phyloP scores from a whole-genome alignment of 2,329 filamentous ascomycete genomes.

The Microcyclospora pomicola region DNA sequence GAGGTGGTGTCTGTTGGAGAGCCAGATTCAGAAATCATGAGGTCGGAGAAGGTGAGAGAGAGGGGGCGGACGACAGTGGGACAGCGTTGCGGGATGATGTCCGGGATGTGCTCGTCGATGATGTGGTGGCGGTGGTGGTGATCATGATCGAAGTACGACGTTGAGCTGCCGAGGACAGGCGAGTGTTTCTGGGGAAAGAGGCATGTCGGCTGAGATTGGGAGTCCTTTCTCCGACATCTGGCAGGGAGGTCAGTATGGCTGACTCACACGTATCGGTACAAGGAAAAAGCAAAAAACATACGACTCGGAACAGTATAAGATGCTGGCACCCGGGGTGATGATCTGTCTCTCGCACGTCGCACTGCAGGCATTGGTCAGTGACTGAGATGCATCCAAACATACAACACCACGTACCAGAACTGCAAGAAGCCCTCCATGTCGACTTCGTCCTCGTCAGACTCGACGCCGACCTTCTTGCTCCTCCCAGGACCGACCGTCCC shows the following conservation, averaged over 20 bases:
- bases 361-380: conserved; percentile 24
- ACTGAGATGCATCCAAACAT: background rate
- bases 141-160: conserved; percentile 11
- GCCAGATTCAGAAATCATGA: conserved; percentile 17
- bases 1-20: conserved; percentile 5
- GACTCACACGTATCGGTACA: background rate
- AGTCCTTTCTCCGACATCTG: conserved; percentile 35
- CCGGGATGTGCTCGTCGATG: conserved; percentile 11
- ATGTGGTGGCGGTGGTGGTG: conserved; percentile 4
- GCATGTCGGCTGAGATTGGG: conserved; percentile 3
- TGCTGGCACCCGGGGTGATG: conserved; percentile 43
- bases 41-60: conserved; percentile 29
- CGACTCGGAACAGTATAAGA: conserved; percentile 53
- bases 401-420: conserved; percentile 31
- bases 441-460: conserved; percentile 29
- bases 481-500: conserved; percentile 4
- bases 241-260: background rate
- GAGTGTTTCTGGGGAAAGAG: conserved; percentile 6
- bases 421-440: conserved; percentile 40
- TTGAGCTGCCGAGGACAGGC: conserved; percentile 1
- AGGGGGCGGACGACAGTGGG: conserved; percentile 28
- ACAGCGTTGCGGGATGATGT: conserved; percentile 35
- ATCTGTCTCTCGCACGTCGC: conserved; percentile 54
- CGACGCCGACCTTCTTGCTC: conserved; percentile 9
- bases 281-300: conserved; percentile 23